Evolutionary conservation across 2,329 filamentous ascomycete genomes (phyloP), one percentile per base, ranked within the genome.

Genomic region (Hypoxylon sp.): DNA sequence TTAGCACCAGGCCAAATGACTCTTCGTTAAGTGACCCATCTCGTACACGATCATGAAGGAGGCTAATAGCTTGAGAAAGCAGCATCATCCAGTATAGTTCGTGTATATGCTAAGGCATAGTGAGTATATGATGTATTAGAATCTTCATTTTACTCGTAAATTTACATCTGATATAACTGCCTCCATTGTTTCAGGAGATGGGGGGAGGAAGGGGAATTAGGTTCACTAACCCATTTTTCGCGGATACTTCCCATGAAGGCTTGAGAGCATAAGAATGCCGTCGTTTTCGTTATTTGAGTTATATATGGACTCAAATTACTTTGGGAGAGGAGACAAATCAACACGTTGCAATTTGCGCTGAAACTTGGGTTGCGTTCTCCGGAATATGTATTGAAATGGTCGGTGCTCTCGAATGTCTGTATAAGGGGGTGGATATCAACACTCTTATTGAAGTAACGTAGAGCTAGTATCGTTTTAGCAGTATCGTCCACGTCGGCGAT

Each of bases 271-370:
- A 78, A 31, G 44, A 76, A 78, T 1, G 24, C 44, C 44, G 59
- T 52, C 2, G 60, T 67, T 58, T 78, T 80, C 52, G 67, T 71
- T 52, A 78, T 75, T 67, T 75, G 76, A 5, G 71, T 6, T 2
- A 48, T 9, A 44, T 73, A 67, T 8, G 11, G 48, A 14, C 39
- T 46, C 10, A 57, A 50, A 37, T 77, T 63, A 10, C 64, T 35
- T 1, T 37, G 37, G 10, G 54, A 33, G 13, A 80, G 70, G 2
- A 80, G 63, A 14, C 72, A 72, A 8, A 74, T 54, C 8, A 80
- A 58, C 5, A 77, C 75, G 54, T 80, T 79, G 61, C 74, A 77
- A 61, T 80, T 80, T 2, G 78, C 75, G 4, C 72, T 77, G 22
- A 79, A 71, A 46, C 77, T 79, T 0, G 76, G 68, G 50, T 78